Evolutionary conservation across 1,284 basidiomycete species (phyloP).

Genomic region (Trichosporon sp.): DNA sequence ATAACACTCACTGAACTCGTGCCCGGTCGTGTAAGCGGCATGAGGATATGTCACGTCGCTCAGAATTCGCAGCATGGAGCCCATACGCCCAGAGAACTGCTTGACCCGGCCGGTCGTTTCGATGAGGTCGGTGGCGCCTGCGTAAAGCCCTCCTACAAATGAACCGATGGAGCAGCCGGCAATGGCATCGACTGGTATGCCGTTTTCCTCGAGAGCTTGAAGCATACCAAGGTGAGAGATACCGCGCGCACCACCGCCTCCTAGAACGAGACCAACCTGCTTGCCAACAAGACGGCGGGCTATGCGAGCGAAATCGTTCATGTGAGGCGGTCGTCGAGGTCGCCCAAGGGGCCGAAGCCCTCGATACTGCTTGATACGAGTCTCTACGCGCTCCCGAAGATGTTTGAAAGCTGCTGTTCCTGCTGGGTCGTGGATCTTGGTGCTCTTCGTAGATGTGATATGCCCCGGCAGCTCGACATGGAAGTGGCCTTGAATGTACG

Average conservation of each 20-base stretch:
- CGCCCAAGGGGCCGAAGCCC: constrained; percentile 63
- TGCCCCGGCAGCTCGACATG: constrained; percentile 50
- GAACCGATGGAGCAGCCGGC: constrained; percentile 85
- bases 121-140: constrained; percentile 84
- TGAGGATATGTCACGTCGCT: constrained; percentile 96
- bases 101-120: constrained; percentile 72
- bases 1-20: constrained; percentile 64
- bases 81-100: constrained; percentile 75
- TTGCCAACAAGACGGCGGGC: constrained; percentile 88
- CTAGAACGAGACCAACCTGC: constrained; percentile 89
- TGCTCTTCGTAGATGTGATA: constrained; percentile 59
- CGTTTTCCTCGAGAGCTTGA: constrained; percentile 82
- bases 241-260: constrained; percentile 92
- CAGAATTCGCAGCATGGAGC: constrained; percentile 88
- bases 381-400: constrained; percentile 85
- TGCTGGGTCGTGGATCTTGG: constrained; percentile 70
- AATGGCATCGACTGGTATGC: constrained; percentile 89
- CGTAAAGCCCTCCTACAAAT: constrained; percentile 93
- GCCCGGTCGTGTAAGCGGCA: constrained; percentile 95
- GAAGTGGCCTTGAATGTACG: constrained; percentile 64
- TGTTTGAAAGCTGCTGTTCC: constrained; percentile 72
- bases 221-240: constrained; percentile 88
- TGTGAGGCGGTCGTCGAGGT: constrained; percentile 70
- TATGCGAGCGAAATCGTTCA: constrained; percentile 87
- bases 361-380: constrained; percentile 79